A percentile compares a stretch with the other conserved stretches of the same genome.
Conservation (phyloP, 1,284 basidiomycete species). For the Malassezia cuniculi region DNA sequence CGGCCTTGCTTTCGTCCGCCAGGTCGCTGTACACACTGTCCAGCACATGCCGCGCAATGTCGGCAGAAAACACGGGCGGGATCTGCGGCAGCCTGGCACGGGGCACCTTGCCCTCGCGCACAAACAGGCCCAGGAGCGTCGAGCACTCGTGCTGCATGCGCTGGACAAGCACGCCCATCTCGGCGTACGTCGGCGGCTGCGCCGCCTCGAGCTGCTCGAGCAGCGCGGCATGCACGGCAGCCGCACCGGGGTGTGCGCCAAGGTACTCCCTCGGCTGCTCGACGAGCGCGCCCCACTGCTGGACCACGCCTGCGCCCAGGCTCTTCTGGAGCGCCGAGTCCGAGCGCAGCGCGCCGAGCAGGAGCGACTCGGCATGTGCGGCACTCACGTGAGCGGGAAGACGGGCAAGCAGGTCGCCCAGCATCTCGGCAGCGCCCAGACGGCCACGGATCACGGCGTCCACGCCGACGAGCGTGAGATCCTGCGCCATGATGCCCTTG, state of each 20-base stretch:
- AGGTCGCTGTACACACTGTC: constrained; percentile 62
- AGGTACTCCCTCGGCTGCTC: constrained; percentile 18
- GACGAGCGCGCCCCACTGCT: constrained; percentile 67
- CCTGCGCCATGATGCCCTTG: constrained; percentile 86
- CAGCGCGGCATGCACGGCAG: constrained; percentile 53
- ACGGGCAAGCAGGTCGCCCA: constrained; percentile 60
- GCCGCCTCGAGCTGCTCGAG: constrained; percentile 63
- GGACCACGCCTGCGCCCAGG: constrained; percentile 66
- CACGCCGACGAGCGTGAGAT: constrained; percentile 66
- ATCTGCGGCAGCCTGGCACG: constrained; percentile 65
- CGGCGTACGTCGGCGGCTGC: constrained; percentile 66
- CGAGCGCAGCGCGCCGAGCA: constrained; percentile 68
- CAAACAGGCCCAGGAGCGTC: constrained; percentile 66
- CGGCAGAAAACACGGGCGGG: constrained; percentile 68
- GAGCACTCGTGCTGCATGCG: constrained; percentile 71
- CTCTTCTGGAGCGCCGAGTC: constrained; percentile 83
- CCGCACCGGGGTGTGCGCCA: constrained; percentile 16
- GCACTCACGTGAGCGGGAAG: constrained; percentile 50
- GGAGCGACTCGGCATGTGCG: constrained; percentile 50
- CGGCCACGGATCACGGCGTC: constrained; percentile 73
- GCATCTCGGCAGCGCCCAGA: constrained; percentile 64
- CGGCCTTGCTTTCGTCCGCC: constrained; percentile 46
- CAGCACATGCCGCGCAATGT: constrained; percentile 62
- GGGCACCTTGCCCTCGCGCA: constrained; percentile 70
- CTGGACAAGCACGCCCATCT: constrained; percentile 71